phyloP scores from a whole-genome alignment of 2,329 filamentous ascomycete genomes.

The Aspergillus aculeatus region DNA sequence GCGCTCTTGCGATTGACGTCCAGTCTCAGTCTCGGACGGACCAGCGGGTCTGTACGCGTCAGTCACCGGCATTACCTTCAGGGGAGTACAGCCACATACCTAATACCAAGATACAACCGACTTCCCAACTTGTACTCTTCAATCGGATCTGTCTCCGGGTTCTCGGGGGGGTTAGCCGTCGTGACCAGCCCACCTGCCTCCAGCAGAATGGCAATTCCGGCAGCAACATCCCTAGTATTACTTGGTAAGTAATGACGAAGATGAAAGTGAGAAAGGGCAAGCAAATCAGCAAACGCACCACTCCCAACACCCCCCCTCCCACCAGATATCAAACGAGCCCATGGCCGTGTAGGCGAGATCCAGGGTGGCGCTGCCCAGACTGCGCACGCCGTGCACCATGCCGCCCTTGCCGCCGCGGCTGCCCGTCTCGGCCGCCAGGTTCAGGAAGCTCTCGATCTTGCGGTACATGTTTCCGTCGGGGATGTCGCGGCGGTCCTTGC shows the following conservation, averaged over 20 bases:
- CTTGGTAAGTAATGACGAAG: too few relatives aligned
- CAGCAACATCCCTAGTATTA: slow-evolving; percentile 63
- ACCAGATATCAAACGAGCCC: slow-evolving; percentile 77
- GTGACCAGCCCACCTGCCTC: slow-evolving; percentile 75
- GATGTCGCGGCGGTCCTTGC: slow-evolving; percentile 68
- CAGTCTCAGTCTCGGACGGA: slow-evolving; percentile 60
- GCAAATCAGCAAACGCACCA: slow-evolving; percentile 51
- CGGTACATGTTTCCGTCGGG: slow-evolving; percentile 67
- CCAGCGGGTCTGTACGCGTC: slow-evolving; percentile 58
- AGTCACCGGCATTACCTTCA: neutral
- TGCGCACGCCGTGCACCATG: slow-evolving; percentile 76
- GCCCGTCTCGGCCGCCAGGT: slow-evolving; percentile 67
- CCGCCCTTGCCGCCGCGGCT: slow-evolving; percentile 66
- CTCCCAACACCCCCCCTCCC: slow-evolving; percentile 80
- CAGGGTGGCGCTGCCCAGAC: slow-evolving; percentile 70
- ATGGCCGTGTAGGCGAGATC: slow-evolving; percentile 74
- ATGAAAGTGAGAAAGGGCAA: too few relatives aligned
- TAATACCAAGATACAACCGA: slow-evolving; percentile 68
- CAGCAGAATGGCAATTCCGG: slow-evolving; percentile 68
- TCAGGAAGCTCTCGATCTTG: slow-evolving; percentile 73
- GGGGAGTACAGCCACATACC: slow-evolving; percentile 40
- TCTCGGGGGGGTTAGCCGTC: slow-evolving; percentile 67
- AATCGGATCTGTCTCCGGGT: slow-evolving; percentile 57
- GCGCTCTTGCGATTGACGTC: slow-evolving; percentile 65
- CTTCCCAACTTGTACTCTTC: slow-evolving; percentile 63